A percentile compares a stretch with the other conserved stretches of the same genome.
phyloP scores from a whole-genome alignment of 352 stramenopile species.

The Pythium biforme region DNA sequence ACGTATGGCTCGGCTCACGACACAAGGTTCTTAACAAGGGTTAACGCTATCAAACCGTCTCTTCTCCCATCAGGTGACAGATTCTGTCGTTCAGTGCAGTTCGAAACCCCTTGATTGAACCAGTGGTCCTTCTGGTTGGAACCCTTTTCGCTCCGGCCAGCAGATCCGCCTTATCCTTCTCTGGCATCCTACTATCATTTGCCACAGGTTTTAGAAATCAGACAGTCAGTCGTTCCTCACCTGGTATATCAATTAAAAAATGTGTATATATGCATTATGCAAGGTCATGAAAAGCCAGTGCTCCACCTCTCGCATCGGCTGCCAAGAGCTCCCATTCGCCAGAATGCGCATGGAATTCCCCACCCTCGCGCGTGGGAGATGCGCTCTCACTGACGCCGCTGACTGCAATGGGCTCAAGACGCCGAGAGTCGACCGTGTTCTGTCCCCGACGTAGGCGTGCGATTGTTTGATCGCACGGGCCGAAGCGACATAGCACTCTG shows the following conservation, averaged over 20 bases:
- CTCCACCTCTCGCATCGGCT: background rate
- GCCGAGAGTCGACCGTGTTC: background rate
- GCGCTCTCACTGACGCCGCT: background rate
- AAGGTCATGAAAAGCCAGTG: background rate
- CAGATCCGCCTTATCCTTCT: background rate
- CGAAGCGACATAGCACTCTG: background rate
- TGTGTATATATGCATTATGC: background rate
- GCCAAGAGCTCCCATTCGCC: conserved; percentile 9
- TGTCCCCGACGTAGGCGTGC: background rate
- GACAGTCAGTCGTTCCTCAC: background rate
- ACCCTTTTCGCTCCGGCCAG: background rate
- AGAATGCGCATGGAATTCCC: background rate
- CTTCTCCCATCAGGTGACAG: no score
- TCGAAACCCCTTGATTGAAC: background rate
- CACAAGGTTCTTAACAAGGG: no score
- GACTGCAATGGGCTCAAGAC: background rate
- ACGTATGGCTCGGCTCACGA: no score
- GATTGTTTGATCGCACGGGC: background rate
- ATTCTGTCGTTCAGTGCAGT: background rate
- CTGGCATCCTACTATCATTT: background rate
- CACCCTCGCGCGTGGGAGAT: background rate
- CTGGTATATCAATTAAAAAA: no score
- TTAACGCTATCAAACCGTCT: no score
- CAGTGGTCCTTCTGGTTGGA: background rate
- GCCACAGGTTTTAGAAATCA: background rate